Evolutionary conservation across 768 basidiomycete species (phyloP), one percentile per base, ranked within the genome.

Genomic region (Mycena floridula): DNA sequence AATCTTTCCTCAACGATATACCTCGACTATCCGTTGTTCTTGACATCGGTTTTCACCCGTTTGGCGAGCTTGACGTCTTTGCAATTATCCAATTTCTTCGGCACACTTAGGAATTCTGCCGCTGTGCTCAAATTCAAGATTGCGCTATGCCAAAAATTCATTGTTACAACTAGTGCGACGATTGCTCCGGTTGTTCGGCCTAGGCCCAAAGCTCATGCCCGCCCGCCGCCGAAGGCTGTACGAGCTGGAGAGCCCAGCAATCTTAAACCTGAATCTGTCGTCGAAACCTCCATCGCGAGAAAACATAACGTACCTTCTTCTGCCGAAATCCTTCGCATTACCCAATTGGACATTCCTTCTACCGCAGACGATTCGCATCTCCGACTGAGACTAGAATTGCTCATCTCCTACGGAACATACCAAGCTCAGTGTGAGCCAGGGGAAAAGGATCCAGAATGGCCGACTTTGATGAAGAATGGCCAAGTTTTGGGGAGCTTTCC

Each of bases 51-150:
- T 24, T 65, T 63, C 45, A 64, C 56, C 25, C 64, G 64, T n/a
- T 47, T 71, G 8, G 50, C 61, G 16, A 58, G 61, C 2, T 53
- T 57, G 22, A 46, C 63, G 9, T 41, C 58, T 7, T 54, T 62
- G 37, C 54, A 50, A n/a, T 54, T 55, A 24, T 54, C 59, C 23
- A 51, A 47, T 21, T 37, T 72, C 42, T 52, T 70, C 49, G 59
- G 60, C 21, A 53, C 57, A 46, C 53, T 72, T 25, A 58, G 55
- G 5, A 59, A 62, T 36, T 62, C 70, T 4, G 42, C 57, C 27
- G 58, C 62, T 5, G 51, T 61, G 13, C 59, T 64, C 44, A 61
- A 57, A 37, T 74, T 73, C 44, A 72, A 71, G 51, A 52, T 70
- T n/a, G 54, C 56, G 1, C 49, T 71, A 18, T 70, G 67, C 47